phyloP scores from a whole-genome alignment of 2,329 filamentous ascomycete genomes.

The Allantophomopsis lycopodina region DNA sequence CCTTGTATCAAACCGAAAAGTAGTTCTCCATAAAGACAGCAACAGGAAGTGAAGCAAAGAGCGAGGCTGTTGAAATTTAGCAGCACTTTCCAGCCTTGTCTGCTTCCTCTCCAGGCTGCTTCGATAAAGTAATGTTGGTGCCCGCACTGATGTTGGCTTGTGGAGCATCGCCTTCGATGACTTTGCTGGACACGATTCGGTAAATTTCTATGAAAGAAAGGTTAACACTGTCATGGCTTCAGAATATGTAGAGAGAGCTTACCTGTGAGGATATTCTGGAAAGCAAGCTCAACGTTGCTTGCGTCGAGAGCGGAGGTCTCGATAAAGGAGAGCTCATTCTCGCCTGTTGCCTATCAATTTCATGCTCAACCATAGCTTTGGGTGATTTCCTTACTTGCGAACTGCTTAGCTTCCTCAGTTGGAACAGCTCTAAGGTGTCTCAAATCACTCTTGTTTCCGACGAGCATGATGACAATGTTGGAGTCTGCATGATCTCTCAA shows the following conservation, averaged over 20 bases:
- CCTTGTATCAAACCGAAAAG: slow-evolving; percentile 3
- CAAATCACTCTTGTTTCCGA: slow-evolving; percentile 99
- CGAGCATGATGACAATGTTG: slow-evolving; percentile 99
- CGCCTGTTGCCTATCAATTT: slow-evolving; percentile 42
- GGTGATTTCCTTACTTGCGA: slow-evolving; percentile 58
- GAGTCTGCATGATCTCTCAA: slow-evolving; percentile 94
- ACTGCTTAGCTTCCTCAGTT: slow-evolving; percentile 94
- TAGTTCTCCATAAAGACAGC: no score
- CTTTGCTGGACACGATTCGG: slow-evolving; percentile 96
- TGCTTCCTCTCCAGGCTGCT: slow-evolving; percentile 62
- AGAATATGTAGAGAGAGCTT: slow-evolving; percentile 11
- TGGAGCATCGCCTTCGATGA: slow-evolving; percentile 74
- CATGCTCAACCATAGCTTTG: neutral
- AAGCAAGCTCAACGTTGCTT: slow-evolving; percentile 97
- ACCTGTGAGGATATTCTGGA: slow-evolving; percentile 99
- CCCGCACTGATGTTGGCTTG: slow-evolving; percentile 70
- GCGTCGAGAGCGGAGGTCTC: slow-evolving; percentile 97
- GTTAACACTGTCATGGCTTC: slow-evolving; percentile 2
- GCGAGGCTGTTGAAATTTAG: slow-evolving; percentile 26
- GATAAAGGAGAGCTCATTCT: slow-evolving; percentile 97
- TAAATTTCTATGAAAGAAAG: slow-evolving; percentile 69
- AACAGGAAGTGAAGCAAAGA: no score
- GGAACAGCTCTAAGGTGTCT: slow-evolving; percentile 92
- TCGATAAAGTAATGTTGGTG: slow-evolving; percentile 76
- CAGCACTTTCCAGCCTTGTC: slow-evolving; percentile 75